A percentile compares a stretch with the other conserved stretches of the same genome.
Evolutionary conservation across 2,329 filamentous ascomycete species (phyloP).

Genomic region (Sporothrix humicola): DNA sequence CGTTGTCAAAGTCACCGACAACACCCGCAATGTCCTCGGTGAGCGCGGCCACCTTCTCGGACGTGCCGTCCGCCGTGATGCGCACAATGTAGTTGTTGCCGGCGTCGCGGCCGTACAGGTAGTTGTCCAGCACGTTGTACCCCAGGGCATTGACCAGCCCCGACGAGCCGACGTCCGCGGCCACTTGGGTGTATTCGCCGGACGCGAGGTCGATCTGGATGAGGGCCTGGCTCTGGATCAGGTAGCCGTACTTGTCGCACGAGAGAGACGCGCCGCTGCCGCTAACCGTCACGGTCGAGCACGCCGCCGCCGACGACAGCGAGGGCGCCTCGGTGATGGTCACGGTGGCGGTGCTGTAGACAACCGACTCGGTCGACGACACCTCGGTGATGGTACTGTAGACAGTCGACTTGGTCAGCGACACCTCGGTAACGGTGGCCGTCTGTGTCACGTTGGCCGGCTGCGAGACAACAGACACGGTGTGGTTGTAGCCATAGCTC

Average conservation of each 20-base stretch:
- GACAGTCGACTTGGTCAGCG: not conserved
- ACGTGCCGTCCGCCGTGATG: constrained; percentile 34
- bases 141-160: constrained; percentile 36
- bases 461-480: not conserved
- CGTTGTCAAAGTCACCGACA: constrained; percentile 33
- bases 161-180: constrained; percentile 25
- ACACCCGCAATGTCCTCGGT: constrained; percentile 2
- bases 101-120: constrained; percentile 35
- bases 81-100: constrained; percentile 33
- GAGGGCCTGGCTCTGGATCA: constrained; percentile 34
- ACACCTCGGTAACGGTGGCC: not conserved
- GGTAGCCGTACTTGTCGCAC: constrained; percentile 37
- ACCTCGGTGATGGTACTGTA: not conserved
- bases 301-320: not conserved
- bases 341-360: not conserved
- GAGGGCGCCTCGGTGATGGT: constrained; percentile 6
- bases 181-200: constrained; percentile 28
- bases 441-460: not conserved
- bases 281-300: not conserved
- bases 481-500: constrained; percentile 12
- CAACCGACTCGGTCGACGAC: not conserved
- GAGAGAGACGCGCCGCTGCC: constrained; percentile 26
- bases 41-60: constrained; percentile 11
- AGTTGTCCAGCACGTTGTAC: constrained; percentile 38
- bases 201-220: constrained; percentile 35